phyloP scores from a whole-genome alignment of 1,284 basidiomycete species.

The Rhizopogon parksii region DNA sequence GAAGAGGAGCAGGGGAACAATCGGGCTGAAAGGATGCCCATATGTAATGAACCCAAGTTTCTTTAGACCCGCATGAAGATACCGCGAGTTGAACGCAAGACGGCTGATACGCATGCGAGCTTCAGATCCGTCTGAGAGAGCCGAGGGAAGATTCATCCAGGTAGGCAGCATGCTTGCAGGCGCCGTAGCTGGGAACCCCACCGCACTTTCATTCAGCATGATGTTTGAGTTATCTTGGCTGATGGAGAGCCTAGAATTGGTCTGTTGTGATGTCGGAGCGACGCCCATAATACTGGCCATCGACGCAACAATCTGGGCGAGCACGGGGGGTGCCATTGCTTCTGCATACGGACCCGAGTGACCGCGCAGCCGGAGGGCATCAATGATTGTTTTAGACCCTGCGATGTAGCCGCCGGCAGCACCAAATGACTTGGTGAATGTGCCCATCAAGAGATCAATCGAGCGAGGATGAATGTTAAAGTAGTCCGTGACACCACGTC shows the following conservation, averaged over 20 bases:
- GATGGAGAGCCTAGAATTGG: conserved; percentile 18
- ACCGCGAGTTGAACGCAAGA: conserved; percentile 92
- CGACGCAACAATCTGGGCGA: conserved; percentile 77
- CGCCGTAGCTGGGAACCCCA: conserved; percentile 51
- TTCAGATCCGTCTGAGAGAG: conserved; percentile 70
- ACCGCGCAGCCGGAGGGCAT: conserved; percentile 71
- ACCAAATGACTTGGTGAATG: conserved; percentile 96
- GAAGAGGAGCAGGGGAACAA: conserved; percentile 87
- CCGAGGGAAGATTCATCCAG: conserved; percentile 65
- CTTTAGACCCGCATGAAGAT: conserved; percentile 76
- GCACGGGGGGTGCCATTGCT: conserved; percentile 79
- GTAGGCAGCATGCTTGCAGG: conserved; percentile 50
- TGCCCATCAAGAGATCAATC: conserved; percentile 94
- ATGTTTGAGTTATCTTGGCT: conserved; percentile 4
- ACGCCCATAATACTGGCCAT: conserved; percentile 81
- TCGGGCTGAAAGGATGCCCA: conserved; percentile 82
- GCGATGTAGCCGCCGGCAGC: conserved; percentile 92
- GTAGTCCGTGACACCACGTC: conserved; percentile 91
- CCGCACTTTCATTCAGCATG: conserved; percentile 21
- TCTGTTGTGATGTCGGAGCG: conserved; percentile 36
- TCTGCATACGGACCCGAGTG: conserved; percentile 86
- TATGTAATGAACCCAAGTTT: conserved; percentile 96
- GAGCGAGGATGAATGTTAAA: conserved; percentile 75
- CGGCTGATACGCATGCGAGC: conserved; percentile 74
- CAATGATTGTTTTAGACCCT: conserved; percentile 71